These are phyloP conservation scores for Trifolium dubium DNA, from an alignment of 306 rosid genomes.

Conservation along the genomic window DNA sequence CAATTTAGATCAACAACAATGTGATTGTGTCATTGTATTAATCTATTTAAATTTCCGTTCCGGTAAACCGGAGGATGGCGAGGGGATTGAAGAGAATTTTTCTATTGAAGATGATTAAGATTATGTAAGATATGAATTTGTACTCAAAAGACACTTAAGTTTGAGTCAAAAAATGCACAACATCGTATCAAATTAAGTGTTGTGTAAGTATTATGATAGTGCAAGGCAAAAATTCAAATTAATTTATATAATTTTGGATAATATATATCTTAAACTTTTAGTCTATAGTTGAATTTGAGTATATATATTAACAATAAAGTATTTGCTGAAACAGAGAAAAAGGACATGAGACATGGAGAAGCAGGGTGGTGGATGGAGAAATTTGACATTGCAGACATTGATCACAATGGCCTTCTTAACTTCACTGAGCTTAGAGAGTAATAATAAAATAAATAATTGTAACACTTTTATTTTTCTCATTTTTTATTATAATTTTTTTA, in stretches of 20 bases:
- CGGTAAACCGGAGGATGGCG: background rate
- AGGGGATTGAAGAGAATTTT: background rate
- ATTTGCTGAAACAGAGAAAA: conserved; percentile 56
- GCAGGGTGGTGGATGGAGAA: conserved; percentile 86
- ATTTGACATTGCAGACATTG: conserved; percentile 64
- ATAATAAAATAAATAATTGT: background rate
- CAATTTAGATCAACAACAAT: background rate
- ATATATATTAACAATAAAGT: background rate
- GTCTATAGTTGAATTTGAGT: background rate
- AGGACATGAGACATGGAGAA: conserved; percentile 62
- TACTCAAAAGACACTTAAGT: background rate
- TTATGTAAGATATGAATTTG: background rate
- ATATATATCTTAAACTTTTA: background rate
- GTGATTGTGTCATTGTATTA: background rate
- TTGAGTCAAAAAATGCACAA: too few species aligned
- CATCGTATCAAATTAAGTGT: too few species aligned
- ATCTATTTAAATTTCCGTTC: background rate
- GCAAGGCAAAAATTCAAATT: background rate
- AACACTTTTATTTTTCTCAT: background rate
- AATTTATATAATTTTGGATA: background rate
- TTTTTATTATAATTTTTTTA: background rate
- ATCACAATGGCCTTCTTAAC: conserved; percentile 58
- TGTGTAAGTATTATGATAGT: background rate
- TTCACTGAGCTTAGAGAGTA: conserved; percentile 76
- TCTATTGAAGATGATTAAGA: too few species aligned